phyloP scores from a whole-genome alignment of 1,284 basidiomycete species.

The Pisolithus thermaeus region DNA sequence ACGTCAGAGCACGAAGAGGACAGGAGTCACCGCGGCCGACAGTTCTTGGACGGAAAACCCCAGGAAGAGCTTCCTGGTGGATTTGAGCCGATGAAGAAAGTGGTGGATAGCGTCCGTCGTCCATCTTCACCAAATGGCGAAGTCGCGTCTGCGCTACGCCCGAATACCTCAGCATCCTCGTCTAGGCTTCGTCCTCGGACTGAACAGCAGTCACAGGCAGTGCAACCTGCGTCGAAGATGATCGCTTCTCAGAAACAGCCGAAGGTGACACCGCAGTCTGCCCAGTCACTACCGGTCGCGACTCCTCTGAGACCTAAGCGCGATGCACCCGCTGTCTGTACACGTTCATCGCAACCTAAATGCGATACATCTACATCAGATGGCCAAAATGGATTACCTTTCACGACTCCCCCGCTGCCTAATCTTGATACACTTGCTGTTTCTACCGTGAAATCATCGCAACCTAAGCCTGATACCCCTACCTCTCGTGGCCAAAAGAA shows the following conservation, averaged over 20 bases:
- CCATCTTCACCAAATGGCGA: conserved; percentile 3
- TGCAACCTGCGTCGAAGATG: conserved; percentile 51
- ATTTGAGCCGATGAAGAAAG: conserved; percentile 18
- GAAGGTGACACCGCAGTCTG: conserved; percentile 9
- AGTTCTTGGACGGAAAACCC: not conserved
- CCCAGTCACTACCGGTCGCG: too few relatives aligned
- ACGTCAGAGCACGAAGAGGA: not conserved
- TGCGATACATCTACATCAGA: too few relatives aligned
- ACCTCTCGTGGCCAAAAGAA: too few relatives aligned
- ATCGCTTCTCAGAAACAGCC: conserved; percentile 10
- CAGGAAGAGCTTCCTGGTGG: conserved; percentile 25
- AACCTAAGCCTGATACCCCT: too few relatives aligned
- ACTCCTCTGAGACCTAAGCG: not conserved
- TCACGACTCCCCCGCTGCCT: too few relatives aligned
- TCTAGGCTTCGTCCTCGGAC: conserved; percentile 29
- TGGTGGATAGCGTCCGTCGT: conserved; percentile 9
- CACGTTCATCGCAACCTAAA: not conserved
- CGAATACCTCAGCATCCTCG: conserved; percentile 32
- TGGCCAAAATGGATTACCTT: too few relatives aligned
- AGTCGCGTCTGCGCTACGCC: conserved; percentile 23
- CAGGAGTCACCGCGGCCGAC: not conserved
- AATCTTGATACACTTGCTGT: too few relatives aligned
- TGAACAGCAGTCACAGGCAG: conserved; percentile 45
- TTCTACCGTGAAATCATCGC: too few relatives aligned
- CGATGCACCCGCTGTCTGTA: conserved; percentile 20